Evolutionary conservation across 257 asterid species (phyloP).

Genomic region (Cinchona pubescens): DNA sequence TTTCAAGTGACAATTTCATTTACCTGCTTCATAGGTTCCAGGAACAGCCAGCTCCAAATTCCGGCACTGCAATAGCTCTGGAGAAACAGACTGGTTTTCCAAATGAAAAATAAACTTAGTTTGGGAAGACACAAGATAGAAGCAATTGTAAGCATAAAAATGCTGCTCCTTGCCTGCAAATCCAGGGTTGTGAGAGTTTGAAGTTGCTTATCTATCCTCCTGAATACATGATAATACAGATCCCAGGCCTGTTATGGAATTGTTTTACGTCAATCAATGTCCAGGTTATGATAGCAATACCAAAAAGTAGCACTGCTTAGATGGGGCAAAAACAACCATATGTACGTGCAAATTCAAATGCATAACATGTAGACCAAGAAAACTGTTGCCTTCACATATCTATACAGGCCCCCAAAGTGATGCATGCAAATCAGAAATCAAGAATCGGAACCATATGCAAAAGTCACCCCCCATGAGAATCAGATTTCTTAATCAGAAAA

Average conservation of each 20-base stretch:
- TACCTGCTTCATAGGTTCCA: conserved; percentile 97
- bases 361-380: background rate
- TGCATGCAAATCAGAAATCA: background rate
- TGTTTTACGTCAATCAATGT: background rate
- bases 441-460: too few species aligned
- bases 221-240: conserved; percentile 89
- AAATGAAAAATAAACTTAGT: conserved; percentile 21
- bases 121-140: conserved; percentile 10
- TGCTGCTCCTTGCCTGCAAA: conserved; percentile 68
- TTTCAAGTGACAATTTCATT: background rate
- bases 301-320: background rate
- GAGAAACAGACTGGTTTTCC: conserved; percentile 79
- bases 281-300: background rate
- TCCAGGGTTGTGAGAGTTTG: conserved; percentile 89
- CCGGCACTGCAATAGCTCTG: conserved; percentile 85
- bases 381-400: background rate
- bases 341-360: background rate
- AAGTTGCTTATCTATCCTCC: conserved; percentile 96
- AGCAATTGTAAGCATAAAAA: conserved; percentile 14
- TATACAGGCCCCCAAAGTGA: background rate
- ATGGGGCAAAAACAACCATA: background rate
- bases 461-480: background rate
- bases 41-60: conserved; percentile 94
- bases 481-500: background rate
- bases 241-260: conserved; percentile 84